Evolutionary conservation across 1,139 yeast genomes (phyloP), one percentile per base, ranked within the genome.

Genomic region (Taphrina populina): DNA sequence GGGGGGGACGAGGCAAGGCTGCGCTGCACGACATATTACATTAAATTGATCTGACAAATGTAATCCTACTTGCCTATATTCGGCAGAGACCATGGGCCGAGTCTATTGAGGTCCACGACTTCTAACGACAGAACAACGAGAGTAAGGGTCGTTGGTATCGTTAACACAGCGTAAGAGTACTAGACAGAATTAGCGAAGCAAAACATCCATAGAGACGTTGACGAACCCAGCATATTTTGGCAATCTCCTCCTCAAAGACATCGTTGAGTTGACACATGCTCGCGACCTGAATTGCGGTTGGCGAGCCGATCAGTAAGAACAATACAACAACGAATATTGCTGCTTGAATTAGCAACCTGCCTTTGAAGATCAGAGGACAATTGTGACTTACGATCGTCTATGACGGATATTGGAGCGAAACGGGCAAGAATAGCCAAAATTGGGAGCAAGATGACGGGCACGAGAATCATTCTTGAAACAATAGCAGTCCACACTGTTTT

Each of bases 171-270:
- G 29, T 52, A 52, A 26, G 49, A 41, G 46, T 52, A 52, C 40
- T 34, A 34, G 24, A 17, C 10, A 20, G 23, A 17, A 23, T 40
- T 17, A 40, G 46, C 3, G 6, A 5, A 5, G 20, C 7, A 10
- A 15, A 27, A 4, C 4, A 23, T 6, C 15, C 7, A 23, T 15
- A 17, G n/a, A 30, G 17, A 7, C 5, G 7, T 19, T 15, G 29
- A 36, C 41, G 6, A 7, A 43, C 47, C 65, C 86, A 85, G 60
- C 86, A 73, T n/a, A 85, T 90, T 2, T 88, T 85, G 0, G 88
- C 82, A 92, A 86, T 86, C 67, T 86, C 95, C 65, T 78, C 76
- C 65, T 86, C 92, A 67, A 81, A 85, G 30, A 85, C 77, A 61
- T 79, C 59, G 34, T 57, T 45, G 59, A 61, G 43, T 47, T 62